phyloP scores from a whole-genome alignment of 2,329 filamentous ascomycete species.

The Sclerotiophoma versabilis region DNA sequence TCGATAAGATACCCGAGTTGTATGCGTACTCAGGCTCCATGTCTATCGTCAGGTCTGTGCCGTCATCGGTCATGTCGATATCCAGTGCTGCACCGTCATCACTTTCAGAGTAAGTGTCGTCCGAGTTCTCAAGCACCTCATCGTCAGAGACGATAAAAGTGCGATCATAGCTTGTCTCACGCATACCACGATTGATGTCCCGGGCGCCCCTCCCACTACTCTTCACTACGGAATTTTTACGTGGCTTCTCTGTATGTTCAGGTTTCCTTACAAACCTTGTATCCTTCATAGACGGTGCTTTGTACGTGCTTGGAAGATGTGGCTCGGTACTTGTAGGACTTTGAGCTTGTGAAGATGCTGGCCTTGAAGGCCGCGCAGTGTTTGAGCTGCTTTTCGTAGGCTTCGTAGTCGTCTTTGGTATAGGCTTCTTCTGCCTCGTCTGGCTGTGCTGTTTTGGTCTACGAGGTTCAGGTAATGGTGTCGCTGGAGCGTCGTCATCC shows the following conservation, averaged over 20 bases:
- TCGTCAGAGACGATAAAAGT: constrained; percentile 8
- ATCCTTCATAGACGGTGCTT: not conserved
- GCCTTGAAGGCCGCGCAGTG: not conserved
- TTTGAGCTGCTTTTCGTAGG: not conserved
- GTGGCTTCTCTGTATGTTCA: not conserved
- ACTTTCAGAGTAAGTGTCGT: not conserved
- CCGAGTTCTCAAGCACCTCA: not conserved
- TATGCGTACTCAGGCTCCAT: constrained; percentile 18
- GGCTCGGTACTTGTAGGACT: not conserved
- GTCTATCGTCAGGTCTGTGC: constrained; percentile 18
- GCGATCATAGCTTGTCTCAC: constrained; percentile 7
- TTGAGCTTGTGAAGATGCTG: not conserved
- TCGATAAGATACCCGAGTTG: constrained; percentile 9
- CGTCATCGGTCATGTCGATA: constrained; percentile 1
- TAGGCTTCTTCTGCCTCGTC: not conserved
- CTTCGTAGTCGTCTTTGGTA: not conserved
- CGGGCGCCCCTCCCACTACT: too few species aligned
- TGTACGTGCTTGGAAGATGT: not conserved
- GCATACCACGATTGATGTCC: not conserved
- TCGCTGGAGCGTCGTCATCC: constrained; percentile 16
- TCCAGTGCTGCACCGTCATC: not conserved
- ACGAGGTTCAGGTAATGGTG: not conserved
- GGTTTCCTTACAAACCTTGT: not conserved
- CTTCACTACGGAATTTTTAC: not conserved
- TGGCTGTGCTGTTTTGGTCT: not conserved